Percentiles rank a stretch among this genome's conserved stretches.
Evolutionary conservation across 257 asterid genomes (phyloP).

Genomic region (Gentiana dahurica): DNA sequence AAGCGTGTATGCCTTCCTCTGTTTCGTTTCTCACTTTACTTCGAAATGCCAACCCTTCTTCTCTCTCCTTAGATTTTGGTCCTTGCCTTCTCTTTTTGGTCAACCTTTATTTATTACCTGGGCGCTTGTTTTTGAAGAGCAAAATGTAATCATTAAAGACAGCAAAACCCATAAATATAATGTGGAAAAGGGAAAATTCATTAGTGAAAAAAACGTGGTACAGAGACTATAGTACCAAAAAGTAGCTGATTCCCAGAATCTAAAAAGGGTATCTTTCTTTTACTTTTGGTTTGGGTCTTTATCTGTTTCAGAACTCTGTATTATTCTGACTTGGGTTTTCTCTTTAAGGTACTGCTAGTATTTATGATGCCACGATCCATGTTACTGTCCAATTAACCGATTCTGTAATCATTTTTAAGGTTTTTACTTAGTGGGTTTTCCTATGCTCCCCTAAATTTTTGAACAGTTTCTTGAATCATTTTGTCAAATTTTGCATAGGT

Average conservation of each 20-base stretch:
- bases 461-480: constrained; percentile 5
- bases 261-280: constrained; percentile 23
- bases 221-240: constrained; percentile 14
- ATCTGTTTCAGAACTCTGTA: constrained; percentile 22
- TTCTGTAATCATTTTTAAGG: constrained; percentile 10
- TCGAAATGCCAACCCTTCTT: constrained; percentile 8
- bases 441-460: constrained; percentile 14
- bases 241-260: constrained; percentile 19
- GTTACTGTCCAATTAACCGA: constrained; percentile 17
- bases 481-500: too few species aligned
- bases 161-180: not conserved
- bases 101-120: not conserved
- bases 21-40: constrained; percentile 26
- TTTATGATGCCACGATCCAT: constrained; percentile 22
- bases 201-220: not conserved
- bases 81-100: not conserved
- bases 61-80: not conserved
- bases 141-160: constrained; percentile 8
- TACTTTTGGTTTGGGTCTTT: constrained; percentile 9
- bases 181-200: not conserved
- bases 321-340: constrained; percentile 17
- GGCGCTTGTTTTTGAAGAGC: not conserved
- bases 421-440: constrained; percentile 17
- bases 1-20: constrained; percentile 56
- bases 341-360: constrained; percentile 3